Percentiles rank a stretch among this genome's conserved stretches.
Conservation (phyloP, 805 yeast species). For the Brettanomyces nanus region DNA sequence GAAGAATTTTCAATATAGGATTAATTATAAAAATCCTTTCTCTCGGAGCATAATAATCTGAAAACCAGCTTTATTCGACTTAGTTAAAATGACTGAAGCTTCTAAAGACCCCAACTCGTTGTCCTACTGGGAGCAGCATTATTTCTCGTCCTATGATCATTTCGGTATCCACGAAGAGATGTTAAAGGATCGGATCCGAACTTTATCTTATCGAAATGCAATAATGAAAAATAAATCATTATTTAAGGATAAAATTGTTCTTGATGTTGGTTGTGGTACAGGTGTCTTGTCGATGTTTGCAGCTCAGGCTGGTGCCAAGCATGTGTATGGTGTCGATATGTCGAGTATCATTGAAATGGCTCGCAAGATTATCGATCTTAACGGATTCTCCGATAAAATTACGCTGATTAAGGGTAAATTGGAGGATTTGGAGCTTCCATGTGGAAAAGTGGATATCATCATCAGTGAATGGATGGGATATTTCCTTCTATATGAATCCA, state of each 20-base stretch:
- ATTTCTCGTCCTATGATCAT: conserved; percentile 92
- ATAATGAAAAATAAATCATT: conserved; percentile 82
- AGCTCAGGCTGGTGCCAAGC: conserved; percentile 97
- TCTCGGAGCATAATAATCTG: too few species aligned
- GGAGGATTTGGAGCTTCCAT: conserved; percentile 87
- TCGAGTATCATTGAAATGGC: conserved; percentile 96
- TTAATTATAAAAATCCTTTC: too few species aligned
- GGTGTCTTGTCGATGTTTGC: conserved; percentile 98
- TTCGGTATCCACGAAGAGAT: conserved; percentile 98
- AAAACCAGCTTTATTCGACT: too few species aligned
- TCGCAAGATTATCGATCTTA: conserved; percentile 71
- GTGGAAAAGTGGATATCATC: conserved; percentile 84
- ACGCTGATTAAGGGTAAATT: conserved; percentile 86
- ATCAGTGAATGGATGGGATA: conserved; percentile 99
- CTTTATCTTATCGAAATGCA: conserved; percentile 85
- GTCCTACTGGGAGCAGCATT: conserved; percentile 80
- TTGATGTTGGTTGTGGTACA: conserved; percentile 99
- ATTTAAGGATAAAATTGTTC: conserved; percentile 87
- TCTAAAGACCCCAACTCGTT: conserved; percentile 56
- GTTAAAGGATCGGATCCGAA: conserved; percentile 93
- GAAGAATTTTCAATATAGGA: too few species aligned
- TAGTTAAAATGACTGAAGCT: too few species aligned
- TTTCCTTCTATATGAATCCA: conserved; percentile 88
- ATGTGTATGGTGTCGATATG: conserved; percentile 96
- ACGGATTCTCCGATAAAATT: conserved; percentile 80